These are phyloP conservation scores for Nepenthes mirabilis DNA, from an alignment of 148 eudicot species.

Conservation along the genomic window DNA sequence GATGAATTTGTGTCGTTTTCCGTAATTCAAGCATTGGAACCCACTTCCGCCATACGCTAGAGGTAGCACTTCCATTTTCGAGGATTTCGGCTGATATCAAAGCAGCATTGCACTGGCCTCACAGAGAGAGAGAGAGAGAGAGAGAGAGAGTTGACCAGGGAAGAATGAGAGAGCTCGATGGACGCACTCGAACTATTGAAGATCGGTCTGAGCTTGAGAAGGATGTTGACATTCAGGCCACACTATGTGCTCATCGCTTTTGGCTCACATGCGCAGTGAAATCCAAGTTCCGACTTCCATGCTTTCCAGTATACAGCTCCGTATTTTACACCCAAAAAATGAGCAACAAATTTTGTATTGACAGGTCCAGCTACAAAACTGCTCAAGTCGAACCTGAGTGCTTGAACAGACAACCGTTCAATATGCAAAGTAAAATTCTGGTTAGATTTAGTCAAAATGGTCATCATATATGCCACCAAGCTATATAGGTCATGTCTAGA, in stretches of 20 bases:
- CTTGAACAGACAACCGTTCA: too few species aligned
- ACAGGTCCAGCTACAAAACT: too few species aligned
- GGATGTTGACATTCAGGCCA: conserved; percentile 1
- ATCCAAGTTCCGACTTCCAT: neutral
- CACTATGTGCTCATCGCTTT: conserved; percentile 21
- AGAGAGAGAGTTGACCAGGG: neutral
- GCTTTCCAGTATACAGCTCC: too few species aligned
- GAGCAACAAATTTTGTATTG: too few species aligned
- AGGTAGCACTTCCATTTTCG: conserved; percentile 30
- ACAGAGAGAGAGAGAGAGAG: neutral
- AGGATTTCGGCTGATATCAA: neutral
- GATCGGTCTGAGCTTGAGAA: neutral
- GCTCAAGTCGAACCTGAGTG: too few species aligned
- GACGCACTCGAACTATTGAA: conserved; percentile 8
- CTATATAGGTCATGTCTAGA: too few species aligned
- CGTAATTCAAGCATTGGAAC: conserved; percentile 6
- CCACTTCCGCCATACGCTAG: conserved; percentile 1
- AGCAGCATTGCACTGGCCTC: neutral
- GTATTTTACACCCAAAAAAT: too few species aligned
- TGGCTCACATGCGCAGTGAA: neutral
- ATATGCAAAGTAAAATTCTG: too few species aligned
- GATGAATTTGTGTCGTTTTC: conserved; percentile 7
- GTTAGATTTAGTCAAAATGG: too few species aligned
- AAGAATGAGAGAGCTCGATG: conserved; percentile 1
- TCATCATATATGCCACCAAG: too few species aligned